Conservation (phyloP, 169 alveolate species). For the Plasmodium sp. region DNA sequence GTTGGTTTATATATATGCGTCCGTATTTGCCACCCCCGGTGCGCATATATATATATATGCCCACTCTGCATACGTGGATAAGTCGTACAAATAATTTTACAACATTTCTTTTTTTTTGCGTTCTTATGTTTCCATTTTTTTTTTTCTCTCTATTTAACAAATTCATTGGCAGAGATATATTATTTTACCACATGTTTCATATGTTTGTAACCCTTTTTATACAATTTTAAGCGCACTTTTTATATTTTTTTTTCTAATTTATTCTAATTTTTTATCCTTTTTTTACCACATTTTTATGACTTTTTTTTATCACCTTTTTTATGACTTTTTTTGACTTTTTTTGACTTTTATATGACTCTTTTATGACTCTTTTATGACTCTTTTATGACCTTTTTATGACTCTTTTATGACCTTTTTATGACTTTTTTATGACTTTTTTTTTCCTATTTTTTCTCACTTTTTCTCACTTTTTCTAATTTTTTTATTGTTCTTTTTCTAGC, state of each 20-base stretch:
- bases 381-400: background rate
- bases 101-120: background rate
- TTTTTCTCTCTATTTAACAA: background rate
- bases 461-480: background rate
- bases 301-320: background rate
- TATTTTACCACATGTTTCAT: background rate
- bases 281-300: background rate
- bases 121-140: background rate
- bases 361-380: background rate
- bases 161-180: background rate
- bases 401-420: background rate
- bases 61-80: background rate
- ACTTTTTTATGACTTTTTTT: background rate
- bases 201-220: background rate
- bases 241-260: background rate
- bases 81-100: background rate
- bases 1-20: background rate
- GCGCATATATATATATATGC: background rate
- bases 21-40: background rate
- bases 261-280: background rate
- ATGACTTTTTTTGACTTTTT: background rate
- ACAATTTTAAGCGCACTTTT: background rate
- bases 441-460: background rate
- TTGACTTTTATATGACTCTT: background rate
- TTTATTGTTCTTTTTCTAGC: background rate